Percentiles rank a stretch among this genome's conserved stretches.
These are phyloP conservation scores for Lepiota brunneoincarnata DNA, from an alignment of 768 basidiomycete genomes.

Conservation along the genomic window DNA sequence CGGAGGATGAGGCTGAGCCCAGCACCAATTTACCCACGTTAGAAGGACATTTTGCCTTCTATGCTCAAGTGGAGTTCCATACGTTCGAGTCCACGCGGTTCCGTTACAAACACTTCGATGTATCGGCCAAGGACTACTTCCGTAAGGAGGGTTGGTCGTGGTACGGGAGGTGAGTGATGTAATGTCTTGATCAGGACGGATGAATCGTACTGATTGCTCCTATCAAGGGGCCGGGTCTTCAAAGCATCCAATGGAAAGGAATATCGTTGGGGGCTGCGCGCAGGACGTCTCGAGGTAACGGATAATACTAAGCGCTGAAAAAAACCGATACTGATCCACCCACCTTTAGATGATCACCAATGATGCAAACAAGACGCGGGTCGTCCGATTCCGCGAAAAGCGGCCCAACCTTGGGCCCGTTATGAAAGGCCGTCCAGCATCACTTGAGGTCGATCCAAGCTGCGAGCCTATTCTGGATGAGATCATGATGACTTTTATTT, in stretches of 20 bases:
- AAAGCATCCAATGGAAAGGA: conserved; percentile 18
- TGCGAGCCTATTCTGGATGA: conserved; percentile 26
- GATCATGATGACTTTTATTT: conserved; percentile 29
- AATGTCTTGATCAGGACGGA: background rate
- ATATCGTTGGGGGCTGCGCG: conserved; percentile 30
- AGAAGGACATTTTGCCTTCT: conserved; percentile 9
- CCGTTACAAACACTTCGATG: background rate
- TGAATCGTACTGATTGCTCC: background rate
- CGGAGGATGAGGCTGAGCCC: background rate
- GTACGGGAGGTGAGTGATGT: conserved; percentile 15
- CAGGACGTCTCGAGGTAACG: conserved; percentile 18
- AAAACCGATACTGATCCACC: background rate
- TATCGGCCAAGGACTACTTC: conserved; percentile 3
- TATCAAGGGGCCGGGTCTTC: conserved; percentile 14
- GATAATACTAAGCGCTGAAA: background rate
- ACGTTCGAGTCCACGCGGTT: background rate
- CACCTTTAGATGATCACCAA: conserved; percentile 16
- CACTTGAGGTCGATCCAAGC: conserved; percentile 23
- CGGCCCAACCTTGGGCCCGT: conserved; percentile 10
- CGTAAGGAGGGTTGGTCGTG: conserved; percentile 8
- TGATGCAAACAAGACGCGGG: conserved; percentile 15
- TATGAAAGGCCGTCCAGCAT: conserved; percentile 14
- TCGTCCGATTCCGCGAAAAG: conserved; percentile 17
- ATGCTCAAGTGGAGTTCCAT: conserved; percentile 15
- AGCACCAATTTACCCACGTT: background rate